Conservation (phyloP, 208 protist species). For the Leishmania gerbilli region DNA sequence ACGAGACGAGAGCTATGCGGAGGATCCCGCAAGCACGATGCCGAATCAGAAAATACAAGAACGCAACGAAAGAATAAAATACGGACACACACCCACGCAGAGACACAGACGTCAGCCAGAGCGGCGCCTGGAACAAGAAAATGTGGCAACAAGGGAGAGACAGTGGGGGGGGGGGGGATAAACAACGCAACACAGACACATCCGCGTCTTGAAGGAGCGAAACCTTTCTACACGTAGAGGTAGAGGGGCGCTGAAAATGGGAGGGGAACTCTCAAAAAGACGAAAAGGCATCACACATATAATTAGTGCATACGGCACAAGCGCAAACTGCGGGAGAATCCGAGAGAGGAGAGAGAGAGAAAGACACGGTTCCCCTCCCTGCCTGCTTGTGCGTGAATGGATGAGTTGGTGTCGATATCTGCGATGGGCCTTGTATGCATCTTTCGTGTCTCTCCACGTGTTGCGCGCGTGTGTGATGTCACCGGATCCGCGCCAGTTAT, state of each 20-base stretch:
- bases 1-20: not conserved
- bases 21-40: no score
- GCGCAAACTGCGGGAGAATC: not conserved
- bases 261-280: not conserved
- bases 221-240: not conserved
- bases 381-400: not conserved
- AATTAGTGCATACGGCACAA: not conserved
- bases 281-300: not conserved
- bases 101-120: not conserved
- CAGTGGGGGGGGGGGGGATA: not conserved
- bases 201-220: not conserved
- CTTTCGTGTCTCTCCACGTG: not conserved
- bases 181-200: not conserved
- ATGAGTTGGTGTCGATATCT: not conserved
- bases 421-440: not conserved
- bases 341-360: not conserved
- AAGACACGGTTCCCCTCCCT: not conserved
- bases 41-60: not conserved
- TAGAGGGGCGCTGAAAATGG: not conserved
- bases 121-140: not conserved
- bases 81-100: not conserved
- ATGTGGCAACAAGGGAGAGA: not conserved
- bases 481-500: not conserved
- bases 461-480: not conserved
- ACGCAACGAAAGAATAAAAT: not conserved